These are phyloP conservation scores for Mycena albidolilacea DNA, from an alignment of 768 basidiomycete genomes.

Conservation along the genomic window DNA sequence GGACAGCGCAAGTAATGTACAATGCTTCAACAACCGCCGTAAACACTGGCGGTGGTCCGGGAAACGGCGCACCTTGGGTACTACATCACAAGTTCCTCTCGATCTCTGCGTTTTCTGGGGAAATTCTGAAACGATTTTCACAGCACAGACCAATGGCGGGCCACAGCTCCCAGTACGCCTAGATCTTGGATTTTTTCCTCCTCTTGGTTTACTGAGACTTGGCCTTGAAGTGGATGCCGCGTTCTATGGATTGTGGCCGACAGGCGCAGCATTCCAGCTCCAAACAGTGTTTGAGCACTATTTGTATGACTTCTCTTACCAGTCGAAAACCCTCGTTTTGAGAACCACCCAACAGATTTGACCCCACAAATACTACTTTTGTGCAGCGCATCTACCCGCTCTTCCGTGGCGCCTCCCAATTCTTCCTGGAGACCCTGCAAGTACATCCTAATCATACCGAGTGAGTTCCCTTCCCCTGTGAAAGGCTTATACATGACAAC, in stretches of 20 bases:
- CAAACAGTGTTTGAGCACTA: conserved; percentile 39
- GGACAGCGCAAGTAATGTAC: conserved; percentile 35
- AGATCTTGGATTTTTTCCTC: not conserved
- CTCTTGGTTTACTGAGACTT: not conserved
- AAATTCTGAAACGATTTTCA: not conserved
- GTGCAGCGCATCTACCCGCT: conserved; percentile 27
- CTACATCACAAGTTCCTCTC: conserved; percentile 36
- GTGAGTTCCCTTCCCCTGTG: not conserved
- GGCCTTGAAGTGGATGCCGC: conserved; percentile 36
- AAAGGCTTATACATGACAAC: too few species aligned
- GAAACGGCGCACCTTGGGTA: conserved; percentile 34
- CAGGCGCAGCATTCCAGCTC: conserved; percentile 32
- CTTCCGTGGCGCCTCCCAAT: conserved; percentile 28
- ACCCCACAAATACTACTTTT: conserved; percentile 32
- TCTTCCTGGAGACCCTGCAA: conserved; percentile 29
- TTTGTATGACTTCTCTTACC: conserved; percentile 6
- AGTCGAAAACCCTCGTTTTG: not conserved
- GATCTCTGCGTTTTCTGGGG: not conserved
- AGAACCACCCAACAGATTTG: conserved; percentile 15
- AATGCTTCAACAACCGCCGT: conserved; percentile 32
- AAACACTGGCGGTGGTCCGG: conserved; percentile 16
- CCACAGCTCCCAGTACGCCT: conserved; percentile 20
- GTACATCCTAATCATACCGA: conserved; percentile 27
- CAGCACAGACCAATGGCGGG: conserved; percentile 31
- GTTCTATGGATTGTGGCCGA: conserved; percentile 40